Evolutionary conservation across 2,329 filamentous ascomycete species (phyloP), one percentile per base, ranked within the genome.

Genomic region (Aspergillus novofumigatus): DNA sequence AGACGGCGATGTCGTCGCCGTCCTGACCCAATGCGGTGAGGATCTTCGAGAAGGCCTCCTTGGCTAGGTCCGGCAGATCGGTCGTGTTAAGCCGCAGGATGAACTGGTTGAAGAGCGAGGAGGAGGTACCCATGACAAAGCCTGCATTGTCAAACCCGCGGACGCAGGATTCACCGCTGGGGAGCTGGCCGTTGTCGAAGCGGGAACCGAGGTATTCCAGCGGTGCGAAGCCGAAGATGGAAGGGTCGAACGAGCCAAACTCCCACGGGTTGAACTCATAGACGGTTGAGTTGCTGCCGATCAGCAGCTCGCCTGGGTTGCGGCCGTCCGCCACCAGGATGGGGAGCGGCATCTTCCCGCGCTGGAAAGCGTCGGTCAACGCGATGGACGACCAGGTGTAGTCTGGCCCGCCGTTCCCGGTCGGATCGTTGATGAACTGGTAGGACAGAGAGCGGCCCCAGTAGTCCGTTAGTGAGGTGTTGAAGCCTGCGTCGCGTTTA

Each of bases 301-400:
- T 76, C 26, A 89, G 73, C 0, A 72, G 67, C 50, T 89, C 81
- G 14, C 83, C 84, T 0, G 87, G 86, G 20, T 80, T 77, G 42
- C 90, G 83, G 47, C 85, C 86, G 60, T 91, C 86, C 0, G 89
- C 81, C 1, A 94, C 82, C 2, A 93, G 76, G 55, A 94, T 80
- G 0, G 91, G 90, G 78, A 93, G 82, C 0, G 90, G 91, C 32
- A 83, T 81, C 48, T 84, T 76, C 20, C 81, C 90, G 14, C 80
- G 75, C 1, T 77, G 73, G 72, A 93, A 93, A n/a, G 81, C 78
- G 1, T 81, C 67, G 20, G 84, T 80, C 47, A 85, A 68, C 7
- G 86, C 83, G 63, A 92, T 89, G 3, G 90, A 94, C 3, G 91
- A 95, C 77, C 87, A 96, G 3, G 92, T 96, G 67, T 88, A 92